Evolutionary conservation across 2,329 filamentous ascomycete species (phyloP), one percentile per base, ranked within the genome.

Genomic region (Aureobasidium sp.): DNA sequence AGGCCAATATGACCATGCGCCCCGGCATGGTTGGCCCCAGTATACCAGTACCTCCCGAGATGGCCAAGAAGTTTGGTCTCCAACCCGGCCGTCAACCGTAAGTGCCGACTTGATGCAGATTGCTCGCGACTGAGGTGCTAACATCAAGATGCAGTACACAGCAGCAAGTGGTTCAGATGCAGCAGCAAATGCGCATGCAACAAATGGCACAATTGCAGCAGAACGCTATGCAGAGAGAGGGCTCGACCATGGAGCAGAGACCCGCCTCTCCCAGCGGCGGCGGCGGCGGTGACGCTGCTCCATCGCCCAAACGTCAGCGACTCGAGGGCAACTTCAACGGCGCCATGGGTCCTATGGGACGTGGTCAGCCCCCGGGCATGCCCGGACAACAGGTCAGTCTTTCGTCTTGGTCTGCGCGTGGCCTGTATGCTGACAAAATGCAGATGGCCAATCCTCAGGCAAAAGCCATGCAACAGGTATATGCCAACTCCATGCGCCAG

Each of bases 251-350:
- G 84, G 91, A 96, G 69, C 77, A 76, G 66, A 85, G 92, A 64
- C 87, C 91, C 32, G 86, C 87, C 63, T 96, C 93, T 37, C 93
- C 93, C 8, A 85, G 87, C 56, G 86, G 87, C 57, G 56, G 44
- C 57, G 56, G 44, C 32, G 32, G 32, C 34, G 87, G 86, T 61
- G 92, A 97, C 59, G 94, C 94, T 70, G 92, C 90, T 29, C 91
- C 92, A 5, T 97, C 93, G 36, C 93, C 93, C 1, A 97, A 97
- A 79, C 85, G 92, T 70, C 90, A 87, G 63, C 89, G 92, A 63
- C 83, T 96, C 64, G 90, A 92, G 66, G 86, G 87, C 70, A 82
- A 82, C 10, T 91, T 90, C 76, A 90, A 90, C 72, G 86, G 87
- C 65, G 87, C 86, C 71, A 60, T 60, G 57, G 88, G 88, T 77